phyloP scores from a whole-genome alignment of 768 basidiomycete species.

The Boletellus sp. region DNA sequence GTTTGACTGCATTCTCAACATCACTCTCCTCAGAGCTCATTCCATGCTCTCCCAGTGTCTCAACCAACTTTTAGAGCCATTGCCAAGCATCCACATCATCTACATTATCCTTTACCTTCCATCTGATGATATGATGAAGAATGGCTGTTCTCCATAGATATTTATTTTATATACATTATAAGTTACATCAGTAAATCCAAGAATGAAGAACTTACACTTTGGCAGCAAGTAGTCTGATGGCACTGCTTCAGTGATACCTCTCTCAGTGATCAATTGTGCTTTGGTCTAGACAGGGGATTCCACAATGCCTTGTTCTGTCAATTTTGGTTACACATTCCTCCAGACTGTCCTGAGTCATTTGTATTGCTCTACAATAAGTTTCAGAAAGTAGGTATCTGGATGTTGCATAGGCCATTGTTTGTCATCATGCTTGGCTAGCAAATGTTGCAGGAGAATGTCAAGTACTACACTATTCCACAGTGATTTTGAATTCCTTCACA shows the following conservation, averaged over 20 bases:
- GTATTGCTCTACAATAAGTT: neutral
- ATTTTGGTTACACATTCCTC: neutral
- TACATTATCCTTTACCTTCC: neutral
- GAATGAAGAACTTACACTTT: neutral
- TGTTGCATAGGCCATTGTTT: neutral
- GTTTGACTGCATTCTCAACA: slow-evolving; percentile 2
- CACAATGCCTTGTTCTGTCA: neutral
- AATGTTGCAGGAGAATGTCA: neutral
- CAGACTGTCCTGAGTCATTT: neutral
- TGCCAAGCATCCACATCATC: neutral
- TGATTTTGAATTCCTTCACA: neutral
- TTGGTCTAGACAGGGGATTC: neutral
- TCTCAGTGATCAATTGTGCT: neutral
- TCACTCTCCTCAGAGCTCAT: slow-evolving; percentile 15
- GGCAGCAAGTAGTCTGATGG: neutral
- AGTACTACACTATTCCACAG: neutral
- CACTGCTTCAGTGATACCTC: neutral
- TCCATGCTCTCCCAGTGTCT: slow-evolving; percentile 6
- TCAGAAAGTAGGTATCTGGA: neutral
- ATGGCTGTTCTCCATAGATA: neutral
- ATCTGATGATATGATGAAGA: neutral
- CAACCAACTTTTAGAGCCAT: slow-evolving; percentile 4
- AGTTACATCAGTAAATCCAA: neutral
- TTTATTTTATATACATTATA: neutral
- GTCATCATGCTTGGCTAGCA: too few species aligned